Percentiles rank a stretch among this genome's conserved stretches.
Evolutionary conservation across 192 early-diverging fungal genomes (phyloP).

Genomic region (Phlyctochytrium planicorne): DNA sequence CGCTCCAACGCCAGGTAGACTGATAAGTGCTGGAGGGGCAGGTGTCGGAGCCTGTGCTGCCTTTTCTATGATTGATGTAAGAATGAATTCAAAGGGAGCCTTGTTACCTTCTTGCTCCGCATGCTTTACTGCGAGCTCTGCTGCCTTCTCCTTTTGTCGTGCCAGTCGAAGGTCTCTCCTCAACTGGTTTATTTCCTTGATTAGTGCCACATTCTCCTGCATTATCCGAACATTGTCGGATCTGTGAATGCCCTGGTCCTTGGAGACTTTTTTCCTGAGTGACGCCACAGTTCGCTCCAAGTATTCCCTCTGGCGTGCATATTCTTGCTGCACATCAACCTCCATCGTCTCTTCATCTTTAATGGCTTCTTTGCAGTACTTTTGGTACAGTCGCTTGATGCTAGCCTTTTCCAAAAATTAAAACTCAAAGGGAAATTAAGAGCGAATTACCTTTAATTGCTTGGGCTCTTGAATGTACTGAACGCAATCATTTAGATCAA

Average conservation of each 20-base stretch:
- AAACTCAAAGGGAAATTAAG: background rate
- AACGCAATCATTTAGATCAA: slow-evolving; percentile 55
- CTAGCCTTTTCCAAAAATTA: slow-evolving; percentile 22
- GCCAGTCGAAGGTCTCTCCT: slow-evolving; percentile 43
- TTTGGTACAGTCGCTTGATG: slow-evolving; percentile 58
- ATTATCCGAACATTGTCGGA: slow-evolving; percentile 58
- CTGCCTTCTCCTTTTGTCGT: slow-evolving; percentile 41
- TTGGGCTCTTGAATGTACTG: slow-evolving; percentile 64
- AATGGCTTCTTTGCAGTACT: slow-evolving; percentile 51
- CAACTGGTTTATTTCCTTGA: slow-evolving; percentile 60
- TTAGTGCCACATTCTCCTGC: slow-evolving; percentile 56
- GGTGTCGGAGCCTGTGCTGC: too few relatives aligned
- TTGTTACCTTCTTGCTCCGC: too few relatives aligned
- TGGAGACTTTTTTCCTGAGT: slow-evolving; percentile 48
- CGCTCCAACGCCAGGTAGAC: too few relatives aligned
- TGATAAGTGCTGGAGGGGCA: too few relatives aligned
- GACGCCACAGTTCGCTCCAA: slow-evolving; percentile 57
- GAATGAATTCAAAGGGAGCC: too few relatives aligned
- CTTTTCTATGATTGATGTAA: too few relatives aligned
- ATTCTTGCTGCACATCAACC: slow-evolving; percentile 55
- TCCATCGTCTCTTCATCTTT: slow-evolving; percentile 37
- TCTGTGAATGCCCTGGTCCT: slow-evolving; percentile 53
- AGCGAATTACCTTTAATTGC: slow-evolving; percentile 46
- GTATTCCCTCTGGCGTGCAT: slow-evolving; percentile 58
- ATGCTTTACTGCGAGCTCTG: slow-evolving; percentile 39